Evolutionary conservation across 139 green algal genomes (phyloP).

Genomic region (Chlorella vulgaris): DNA sequence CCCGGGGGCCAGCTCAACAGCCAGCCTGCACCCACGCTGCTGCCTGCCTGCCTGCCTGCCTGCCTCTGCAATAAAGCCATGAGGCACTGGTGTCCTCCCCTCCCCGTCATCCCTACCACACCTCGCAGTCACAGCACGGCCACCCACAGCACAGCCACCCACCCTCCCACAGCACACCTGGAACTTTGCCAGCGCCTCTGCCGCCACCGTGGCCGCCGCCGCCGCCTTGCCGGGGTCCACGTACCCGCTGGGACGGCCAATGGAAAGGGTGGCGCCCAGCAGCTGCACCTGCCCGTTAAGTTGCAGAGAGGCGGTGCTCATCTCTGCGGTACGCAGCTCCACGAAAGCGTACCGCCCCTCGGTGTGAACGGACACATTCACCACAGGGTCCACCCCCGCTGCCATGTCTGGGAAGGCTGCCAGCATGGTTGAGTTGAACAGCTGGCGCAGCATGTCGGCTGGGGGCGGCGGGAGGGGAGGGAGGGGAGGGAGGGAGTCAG

Average conservation of each 20-base stretch:
- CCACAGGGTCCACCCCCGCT: constrained; percentile 70
- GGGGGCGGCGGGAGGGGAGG: neutral
- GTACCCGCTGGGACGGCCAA: constrained; percentile 82
- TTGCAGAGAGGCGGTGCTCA: constrained; percentile 83
- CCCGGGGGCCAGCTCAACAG: too few species aligned
- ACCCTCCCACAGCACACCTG: constrained; percentile 34
- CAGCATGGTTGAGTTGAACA: constrained; percentile 82
- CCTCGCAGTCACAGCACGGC: neutral
- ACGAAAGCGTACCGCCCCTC: constrained; percentile 86
- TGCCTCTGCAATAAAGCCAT: too few species aligned
- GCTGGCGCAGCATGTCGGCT: constrained; percentile 66
- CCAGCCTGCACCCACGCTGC: too few species aligned
- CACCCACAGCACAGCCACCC: neutral
- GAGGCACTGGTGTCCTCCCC: neutral
- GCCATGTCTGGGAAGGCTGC: constrained; percentile 67
- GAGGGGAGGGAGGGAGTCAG: neutral
- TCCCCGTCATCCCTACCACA: neutral
- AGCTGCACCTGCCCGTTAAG: constrained; percentile 80
- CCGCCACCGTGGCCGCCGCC: constrained; percentile 51
- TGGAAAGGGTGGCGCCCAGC: constrained; percentile 76
- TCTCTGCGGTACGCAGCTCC: constrained; percentile 85
- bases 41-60: too few species aligned
- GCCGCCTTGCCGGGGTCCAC: constrained; percentile 79
- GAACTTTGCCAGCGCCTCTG: constrained; percentile 60
- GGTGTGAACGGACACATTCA: constrained; percentile 61